Evolutionary conservation across 1,284 basidiomycete species (phyloP).

Genomic region (Ganoderma leucocontextum): DNA sequence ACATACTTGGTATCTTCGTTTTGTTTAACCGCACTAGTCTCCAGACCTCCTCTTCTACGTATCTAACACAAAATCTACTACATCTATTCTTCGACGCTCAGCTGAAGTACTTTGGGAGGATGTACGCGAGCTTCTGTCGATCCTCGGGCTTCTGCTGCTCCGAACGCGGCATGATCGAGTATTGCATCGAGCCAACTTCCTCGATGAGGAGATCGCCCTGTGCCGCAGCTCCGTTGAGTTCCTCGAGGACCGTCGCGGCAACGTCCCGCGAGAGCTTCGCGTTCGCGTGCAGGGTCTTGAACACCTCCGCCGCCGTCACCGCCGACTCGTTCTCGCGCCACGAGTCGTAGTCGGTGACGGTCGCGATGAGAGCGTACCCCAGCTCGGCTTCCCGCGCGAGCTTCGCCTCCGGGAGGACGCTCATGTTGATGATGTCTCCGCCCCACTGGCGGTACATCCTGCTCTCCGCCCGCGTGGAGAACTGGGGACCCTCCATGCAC

Average conservation of each 20-base stretch:
- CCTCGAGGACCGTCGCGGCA: constrained; percentile 80
- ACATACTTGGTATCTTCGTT: too few species aligned
- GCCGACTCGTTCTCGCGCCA: constrained; percentile 84
- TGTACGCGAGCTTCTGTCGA: constrained; percentile 77
- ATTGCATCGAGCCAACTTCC: constrained; percentile 83
- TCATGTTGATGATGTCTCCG: constrained; percentile 97
- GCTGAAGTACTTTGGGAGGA: constrained; percentile 78
- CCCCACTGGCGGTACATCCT: constrained; percentile 94
- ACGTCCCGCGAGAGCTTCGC: constrained; percentile 84
- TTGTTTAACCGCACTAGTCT: too few species aligned
- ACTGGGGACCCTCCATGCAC: constrained; percentile 98
- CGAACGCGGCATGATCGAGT: constrained; percentile 83
- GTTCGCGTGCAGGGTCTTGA: constrained; percentile 88
- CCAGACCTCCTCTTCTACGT: not conserved
- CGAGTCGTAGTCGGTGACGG: constrained; percentile 91
- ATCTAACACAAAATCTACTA: not conserved
- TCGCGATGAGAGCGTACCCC: constrained; percentile 88
- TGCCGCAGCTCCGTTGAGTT: constrained; percentile 70
- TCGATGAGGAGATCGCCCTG: constrained; percentile 64
- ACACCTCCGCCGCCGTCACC: constrained; percentile 90
- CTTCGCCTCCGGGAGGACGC: constrained; percentile 94
- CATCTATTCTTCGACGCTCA: constrained; percentile 7
- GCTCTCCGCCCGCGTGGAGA: constrained; percentile 95
- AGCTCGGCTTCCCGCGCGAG: constrained; percentile 95
- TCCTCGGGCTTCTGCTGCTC: constrained; percentile 72